These are phyloP conservation scores for Myxozyma melibiosi DNA, from an alignment of 805 yeast genomes.

Conservation along the genomic window DNA sequence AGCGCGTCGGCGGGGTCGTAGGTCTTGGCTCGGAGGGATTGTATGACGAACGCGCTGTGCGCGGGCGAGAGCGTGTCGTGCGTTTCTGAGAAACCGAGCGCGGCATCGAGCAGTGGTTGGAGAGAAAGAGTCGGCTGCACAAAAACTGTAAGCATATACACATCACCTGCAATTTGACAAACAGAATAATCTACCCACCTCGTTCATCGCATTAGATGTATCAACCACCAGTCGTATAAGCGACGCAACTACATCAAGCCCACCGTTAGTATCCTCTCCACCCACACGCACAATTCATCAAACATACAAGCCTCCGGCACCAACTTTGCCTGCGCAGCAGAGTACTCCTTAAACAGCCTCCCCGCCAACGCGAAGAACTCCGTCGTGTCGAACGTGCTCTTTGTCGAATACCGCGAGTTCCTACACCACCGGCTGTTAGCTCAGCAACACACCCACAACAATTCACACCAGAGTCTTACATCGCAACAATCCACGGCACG, in stretches of 20 bases:
- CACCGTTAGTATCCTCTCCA: neutral
- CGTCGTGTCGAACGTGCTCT: neutral
- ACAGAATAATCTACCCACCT: neutral
- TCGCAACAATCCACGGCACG: conserved; percentile 25
- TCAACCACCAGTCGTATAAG: conserved; percentile 3
- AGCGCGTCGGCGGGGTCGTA: conserved; percentile 9
- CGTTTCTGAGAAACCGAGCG: conserved; percentile 16
- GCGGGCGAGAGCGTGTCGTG: conserved; percentile 27
- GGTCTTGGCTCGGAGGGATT: conserved; percentile 13
- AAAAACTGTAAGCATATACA: neutral
- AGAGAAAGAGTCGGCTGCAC: conserved; percentile 14
- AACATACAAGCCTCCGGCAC: conserved; percentile 17
- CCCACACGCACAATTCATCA: neutral
- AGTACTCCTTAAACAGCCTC: conserved; percentile 1
- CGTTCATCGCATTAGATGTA: conserved; percentile 2
- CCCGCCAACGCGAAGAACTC: conserved; percentile 8
- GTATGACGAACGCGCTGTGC: conserved; percentile 18
- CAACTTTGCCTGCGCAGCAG: conserved; percentile 14
- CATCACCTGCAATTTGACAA: neutral
- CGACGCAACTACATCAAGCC: conserved; percentile 5
- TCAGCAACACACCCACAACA: neutral
- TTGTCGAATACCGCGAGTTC: neutral
- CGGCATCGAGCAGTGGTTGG: conserved; percentile 15
- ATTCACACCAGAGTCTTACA: conserved; percentile 10
- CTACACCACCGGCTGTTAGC: neutral